Conservation (phyloP, 495 filamentous ascomycete genomes). For the Trichoderma asperelloides region DNA sequence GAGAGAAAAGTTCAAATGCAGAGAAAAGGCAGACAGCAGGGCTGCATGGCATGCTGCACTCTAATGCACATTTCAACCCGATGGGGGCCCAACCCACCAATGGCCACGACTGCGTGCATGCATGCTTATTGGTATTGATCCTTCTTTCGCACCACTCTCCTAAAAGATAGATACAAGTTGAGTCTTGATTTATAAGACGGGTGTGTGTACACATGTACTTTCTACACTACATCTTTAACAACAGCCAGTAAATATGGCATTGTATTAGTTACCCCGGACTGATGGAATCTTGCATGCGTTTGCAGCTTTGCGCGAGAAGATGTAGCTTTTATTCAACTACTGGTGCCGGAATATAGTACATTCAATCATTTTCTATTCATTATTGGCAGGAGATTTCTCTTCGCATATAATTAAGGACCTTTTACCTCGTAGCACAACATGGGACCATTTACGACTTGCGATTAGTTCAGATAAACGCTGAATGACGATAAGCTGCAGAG, state of each 20-base stretch:
- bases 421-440: neutral
- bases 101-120: neutral
- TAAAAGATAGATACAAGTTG: neutral
- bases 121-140: neutral
- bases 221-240: too few relatives aligned
- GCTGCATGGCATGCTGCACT: neutral
- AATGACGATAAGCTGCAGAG: too few relatives aligned
- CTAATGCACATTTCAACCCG: constrained; percentile 6
- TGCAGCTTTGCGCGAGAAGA: too few relatives aligned
- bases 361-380: neutral
- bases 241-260: too few relatives aligned
- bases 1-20: neutral
- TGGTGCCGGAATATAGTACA: too few relatives aligned
- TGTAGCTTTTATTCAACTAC: too few relatives aligned
- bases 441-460: neutral
- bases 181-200: neutral
- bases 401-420: neutral
- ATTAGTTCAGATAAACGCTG: neutral
- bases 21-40: neutral
- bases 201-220: too few relatives aligned
- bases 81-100: neutral
- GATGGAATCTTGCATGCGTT: too few relatives aligned
- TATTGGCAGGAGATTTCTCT: neutral
- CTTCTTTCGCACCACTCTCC: neutral
- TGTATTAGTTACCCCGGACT: too few relatives aligned